These are phyloP conservation scores for Myotisia sp. DNA, from an alignment of 2,329 filamentous ascomycete genomes.

Conservation along the genomic window DNA sequence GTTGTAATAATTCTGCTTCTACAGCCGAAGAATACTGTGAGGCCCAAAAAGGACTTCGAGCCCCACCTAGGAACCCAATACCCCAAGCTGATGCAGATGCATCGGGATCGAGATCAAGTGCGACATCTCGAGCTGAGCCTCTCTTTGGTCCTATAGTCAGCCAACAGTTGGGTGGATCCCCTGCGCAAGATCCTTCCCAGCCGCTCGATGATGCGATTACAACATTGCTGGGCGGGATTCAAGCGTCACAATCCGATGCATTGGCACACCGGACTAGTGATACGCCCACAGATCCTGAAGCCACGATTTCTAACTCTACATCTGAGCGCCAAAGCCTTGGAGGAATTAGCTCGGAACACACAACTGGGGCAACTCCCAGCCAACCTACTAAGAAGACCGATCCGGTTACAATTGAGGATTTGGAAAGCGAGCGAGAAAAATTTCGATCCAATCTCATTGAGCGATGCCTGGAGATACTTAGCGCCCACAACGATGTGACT, in stretches of 20 bases:
- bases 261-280: too few species aligned
- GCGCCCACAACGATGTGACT: constrained; percentile 72
- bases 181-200: constrained; percentile 2
- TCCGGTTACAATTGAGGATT: constrained; percentile 52
- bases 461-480: constrained; percentile 76
- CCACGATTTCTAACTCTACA: constrained; percentile 22
- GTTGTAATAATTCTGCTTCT: constrained; percentile 53
- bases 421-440: constrained; percentile 60
- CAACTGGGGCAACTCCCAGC: constrained; percentile 14
- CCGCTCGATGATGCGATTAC: constrained; percentile 10
- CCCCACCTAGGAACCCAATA: constrained; percentile 52
- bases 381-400: constrained; percentile 18
- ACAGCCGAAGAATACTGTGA: constrained; percentile 61
- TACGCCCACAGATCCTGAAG: constrained; percentile 22
- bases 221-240: constrained; percentile 11
- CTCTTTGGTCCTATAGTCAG: constrained; percentile 6
- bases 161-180: not conserved
- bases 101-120: constrained; percentile 9
- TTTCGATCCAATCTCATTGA: constrained; percentile 70
- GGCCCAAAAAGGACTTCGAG: constrained; percentile 43
- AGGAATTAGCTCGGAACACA: constrained; percentile 14
- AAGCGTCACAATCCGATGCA: constrained; percentile 17
- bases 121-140: constrained; percentile 13
- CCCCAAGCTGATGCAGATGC: constrained; percentile 42
- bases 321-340: constrained; percentile 30